Evolutionary conservation across 2,329 filamentous ascomycete genomes (phyloP).

Genomic region (Pestalotiopsis sp.): DNA sequence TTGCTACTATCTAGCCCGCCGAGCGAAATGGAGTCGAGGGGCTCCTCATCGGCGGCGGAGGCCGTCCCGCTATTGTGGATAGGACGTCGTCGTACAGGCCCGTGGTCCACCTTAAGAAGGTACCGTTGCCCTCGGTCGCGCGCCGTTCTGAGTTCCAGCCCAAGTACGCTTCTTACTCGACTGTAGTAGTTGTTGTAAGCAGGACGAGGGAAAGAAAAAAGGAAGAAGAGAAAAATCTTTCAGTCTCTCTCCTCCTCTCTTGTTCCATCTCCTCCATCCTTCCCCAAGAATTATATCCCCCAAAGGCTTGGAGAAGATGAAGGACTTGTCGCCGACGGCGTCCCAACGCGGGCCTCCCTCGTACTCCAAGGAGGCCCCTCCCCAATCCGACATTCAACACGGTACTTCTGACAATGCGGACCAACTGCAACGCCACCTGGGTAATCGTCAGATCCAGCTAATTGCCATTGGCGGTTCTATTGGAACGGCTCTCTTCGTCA

Average conservation of each 20-base stretch:
- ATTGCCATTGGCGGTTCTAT: constrained; percentile 63
- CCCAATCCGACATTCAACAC: not conserved
- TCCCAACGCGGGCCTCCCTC: not conserved
- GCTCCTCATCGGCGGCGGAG: constrained; percentile 2
- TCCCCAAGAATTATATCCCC: not conserved
- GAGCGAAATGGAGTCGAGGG: not conserved
- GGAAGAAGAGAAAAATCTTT: no score
- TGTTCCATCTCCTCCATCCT: not conserved
- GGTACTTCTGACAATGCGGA: constrained; percentile 21
- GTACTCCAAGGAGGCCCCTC: not conserved
- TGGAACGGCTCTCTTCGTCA: constrained; percentile 62
- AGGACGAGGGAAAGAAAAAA: not conserved
- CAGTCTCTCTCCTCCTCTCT: not conserved
- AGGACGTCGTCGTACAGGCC: not conserved
- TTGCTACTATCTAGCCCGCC: not conserved
- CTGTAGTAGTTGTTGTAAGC: not conserved
- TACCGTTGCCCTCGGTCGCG: not conserved
- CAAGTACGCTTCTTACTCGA: constrained; percentile 4
- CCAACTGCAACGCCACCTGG: constrained; percentile 43
- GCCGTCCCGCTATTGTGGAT: constrained; percentile 11
- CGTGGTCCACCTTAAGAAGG: constrained; percentile 7
- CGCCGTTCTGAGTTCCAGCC: not conserved
- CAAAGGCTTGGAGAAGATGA: not conserved
- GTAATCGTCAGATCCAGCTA: constrained; percentile 56
- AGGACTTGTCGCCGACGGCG: not conserved